Evolutionary conservation across 2,329 filamentous ascomycete genomes (phyloP), one percentile per base, ranked within the genome.

Genomic region (Claviceps humidiphila): DNA sequence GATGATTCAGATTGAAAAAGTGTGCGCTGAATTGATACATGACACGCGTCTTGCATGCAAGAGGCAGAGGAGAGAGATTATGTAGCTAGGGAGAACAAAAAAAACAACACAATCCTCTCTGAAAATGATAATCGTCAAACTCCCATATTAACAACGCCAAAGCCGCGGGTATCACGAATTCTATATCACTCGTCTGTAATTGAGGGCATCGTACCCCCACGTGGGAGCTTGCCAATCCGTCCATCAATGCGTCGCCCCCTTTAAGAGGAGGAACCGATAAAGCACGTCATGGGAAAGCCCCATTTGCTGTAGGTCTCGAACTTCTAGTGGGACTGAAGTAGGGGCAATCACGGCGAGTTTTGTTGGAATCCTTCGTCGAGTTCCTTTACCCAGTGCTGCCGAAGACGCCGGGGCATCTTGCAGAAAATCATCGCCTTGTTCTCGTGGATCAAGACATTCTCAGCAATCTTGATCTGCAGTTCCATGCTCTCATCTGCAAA

Each of bases 361-460:
- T 54, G 42, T 44, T 47, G 53, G 5, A 52, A 47, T 37, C 34
- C 38, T 26, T 79, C 76, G 26, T 75, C 64, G 51, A 79, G 64
- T 51, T 74, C 65, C 58, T 70, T 73, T 2, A 81, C 73, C 78
- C 78, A 81, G 58, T 81, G 77, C 54, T 72, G 69, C 47, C 77
- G 68, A 55, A 81, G 63, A 11, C 63, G 61, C 2, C 69, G 64
- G 0, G 77, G 74, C 76, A 81, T 81, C 66, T 81, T 81, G 67
- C 77, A 79, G 57, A 81, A 82, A 43, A 81, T 72, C 70, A 81
- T 75, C 34, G 78, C 78, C 60, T 78, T 80, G 60, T 74, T 76
- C 56, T 80, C 74, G 57, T 80, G 75, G n/a, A 75, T 72, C 26
- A 81, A 67, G 1, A 77, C 72, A 55, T 76, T 76, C 61, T 81